Conservation (phyloP, 176 grass and related monocot species). For the Dactylis glomerata region DNA sequence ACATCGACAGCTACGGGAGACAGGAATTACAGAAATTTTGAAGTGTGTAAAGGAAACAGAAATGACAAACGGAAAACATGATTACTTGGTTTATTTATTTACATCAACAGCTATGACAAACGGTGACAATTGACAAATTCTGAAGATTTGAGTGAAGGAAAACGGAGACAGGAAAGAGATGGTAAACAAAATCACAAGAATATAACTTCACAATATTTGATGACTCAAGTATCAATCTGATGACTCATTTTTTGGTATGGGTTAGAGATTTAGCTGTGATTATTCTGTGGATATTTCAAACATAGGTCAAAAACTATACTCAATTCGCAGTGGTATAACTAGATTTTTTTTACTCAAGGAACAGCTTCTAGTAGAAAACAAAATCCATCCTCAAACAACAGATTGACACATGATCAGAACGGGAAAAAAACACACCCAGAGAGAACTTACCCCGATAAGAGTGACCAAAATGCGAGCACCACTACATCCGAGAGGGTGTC, state of each 20-base stretch:
- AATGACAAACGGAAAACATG: too few species aligned
- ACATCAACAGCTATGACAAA: background rate
- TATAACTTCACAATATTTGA: background rate
- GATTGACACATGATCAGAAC: background rate
- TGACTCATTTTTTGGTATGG: background rate
- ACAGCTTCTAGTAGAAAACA: background rate
- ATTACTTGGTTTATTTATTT: background rate
- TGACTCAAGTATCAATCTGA: background rate
- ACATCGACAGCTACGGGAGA: too few species aligned
- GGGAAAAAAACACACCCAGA: background rate
- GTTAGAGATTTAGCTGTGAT: background rate
- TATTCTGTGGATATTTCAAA: background rate
- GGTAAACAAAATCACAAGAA: too few species aligned
- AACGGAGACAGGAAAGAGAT: background rate
- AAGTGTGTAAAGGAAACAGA: too few species aligned
- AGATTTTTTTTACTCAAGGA: background rate
- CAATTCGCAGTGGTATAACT: background rate
- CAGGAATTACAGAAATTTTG: too few species aligned
- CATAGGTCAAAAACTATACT: background rate
- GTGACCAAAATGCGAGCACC: conserved; percentile 87
- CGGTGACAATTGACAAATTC: background rate
- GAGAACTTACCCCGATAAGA: conserved; percentile 61
- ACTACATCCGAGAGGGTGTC: conserved; percentile 92
- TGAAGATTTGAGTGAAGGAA: background rate
- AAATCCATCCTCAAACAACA: background rate